Evolutionary conservation across 116 monocot genomes (phyloP).

Genomic region (Papilionanthe hybrid): DNA sequence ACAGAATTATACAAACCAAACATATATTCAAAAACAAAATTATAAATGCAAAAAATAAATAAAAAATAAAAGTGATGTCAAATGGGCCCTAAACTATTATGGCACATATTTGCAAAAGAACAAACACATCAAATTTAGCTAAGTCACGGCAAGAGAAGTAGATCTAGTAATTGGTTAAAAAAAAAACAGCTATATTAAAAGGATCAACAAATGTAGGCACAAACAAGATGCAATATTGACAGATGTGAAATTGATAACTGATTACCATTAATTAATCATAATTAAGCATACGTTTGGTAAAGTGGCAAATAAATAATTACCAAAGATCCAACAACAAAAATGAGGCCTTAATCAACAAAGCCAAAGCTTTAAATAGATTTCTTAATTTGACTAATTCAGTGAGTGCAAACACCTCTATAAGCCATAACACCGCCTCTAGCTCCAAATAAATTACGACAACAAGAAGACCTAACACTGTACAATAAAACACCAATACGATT

Average conservation of each 20-base stretch:
- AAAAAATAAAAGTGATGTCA: no score
- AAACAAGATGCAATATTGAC: neutral
- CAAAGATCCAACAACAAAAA: no score
- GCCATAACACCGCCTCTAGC: no score
- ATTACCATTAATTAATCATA: neutral
- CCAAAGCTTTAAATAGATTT: neutral
- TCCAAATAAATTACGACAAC: no score
- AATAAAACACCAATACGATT: no score
- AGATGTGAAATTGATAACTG: neutral
- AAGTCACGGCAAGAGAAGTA: neutral
- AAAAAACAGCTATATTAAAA: neutral
- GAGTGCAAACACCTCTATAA: no score
- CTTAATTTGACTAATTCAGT: neutral
- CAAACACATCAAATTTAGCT: neutral
- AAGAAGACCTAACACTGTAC: no score
- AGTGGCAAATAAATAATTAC: neutral
- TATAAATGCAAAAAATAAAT: no score
- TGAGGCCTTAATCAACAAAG: neutral
- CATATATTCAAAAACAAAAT: no score
- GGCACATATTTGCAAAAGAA: neutral
- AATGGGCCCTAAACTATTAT: neutral
- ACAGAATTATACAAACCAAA: no score
- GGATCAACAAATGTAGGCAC: neutral
- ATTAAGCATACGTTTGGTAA: neutral
- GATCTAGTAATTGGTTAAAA: slow-evolving; percentile 1